Evolutionary conservation across 2,329 filamentous ascomycete species (phyloP).

Genomic region (Ophidiomyces ophidiicola): DNA sequence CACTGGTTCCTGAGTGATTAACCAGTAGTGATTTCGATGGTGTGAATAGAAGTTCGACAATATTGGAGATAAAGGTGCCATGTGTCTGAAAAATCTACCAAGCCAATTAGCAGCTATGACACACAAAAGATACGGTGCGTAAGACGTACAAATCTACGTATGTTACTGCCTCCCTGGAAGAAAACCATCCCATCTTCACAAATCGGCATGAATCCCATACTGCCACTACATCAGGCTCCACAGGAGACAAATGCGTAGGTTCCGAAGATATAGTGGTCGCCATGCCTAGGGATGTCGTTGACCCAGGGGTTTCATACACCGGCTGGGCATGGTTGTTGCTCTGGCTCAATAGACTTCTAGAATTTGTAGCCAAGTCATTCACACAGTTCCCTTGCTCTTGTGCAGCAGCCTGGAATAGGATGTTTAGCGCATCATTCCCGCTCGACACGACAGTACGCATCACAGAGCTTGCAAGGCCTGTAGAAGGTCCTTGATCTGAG

Average conservation of each 20-base stretch:
- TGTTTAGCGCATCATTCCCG: slow-evolving; percentile 42
- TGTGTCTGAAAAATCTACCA: slow-evolving; percentile 39
- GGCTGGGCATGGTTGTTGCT: slow-evolving; percentile 24
- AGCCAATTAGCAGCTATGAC: slow-evolving; percentile 6
- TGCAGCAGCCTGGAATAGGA: slow-evolving; percentile 41
- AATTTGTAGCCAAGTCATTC: slow-evolving; percentile 4
- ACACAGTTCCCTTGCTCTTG: slow-evolving; percentile 24
- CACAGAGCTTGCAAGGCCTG: slow-evolving; percentile 31
- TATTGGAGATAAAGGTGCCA: slow-evolving; percentile 41
- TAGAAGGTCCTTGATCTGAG: slow-evolving; percentile 13
- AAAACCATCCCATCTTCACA: slow-evolving; percentile 46
- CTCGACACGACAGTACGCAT: slow-evolving; percentile 42
- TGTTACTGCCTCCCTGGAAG: slow-evolving; percentile 42
- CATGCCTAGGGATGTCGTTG: slow-evolving; percentile 13
- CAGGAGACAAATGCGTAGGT: slow-evolving; percentile 23
- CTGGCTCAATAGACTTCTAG: background rate
- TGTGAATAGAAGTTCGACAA: slow-evolving; percentile 40
- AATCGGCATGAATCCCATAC: slow-evolving; percentile 42
- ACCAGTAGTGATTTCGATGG: slow-evolving; percentile 37
- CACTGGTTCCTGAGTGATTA: slow-evolving; percentile 42
- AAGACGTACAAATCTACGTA: slow-evolving; percentile 39
- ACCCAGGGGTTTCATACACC: slow-evolving; percentile 27
- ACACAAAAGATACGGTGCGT: background rate
- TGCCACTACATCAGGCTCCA: slow-evolving; percentile 28
- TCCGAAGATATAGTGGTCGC: slow-evolving; percentile 17